Evolutionary conservation across 495 filamentous ascomycete species (phyloP).

Genomic region (Trichoderma gamsii): DNA sequence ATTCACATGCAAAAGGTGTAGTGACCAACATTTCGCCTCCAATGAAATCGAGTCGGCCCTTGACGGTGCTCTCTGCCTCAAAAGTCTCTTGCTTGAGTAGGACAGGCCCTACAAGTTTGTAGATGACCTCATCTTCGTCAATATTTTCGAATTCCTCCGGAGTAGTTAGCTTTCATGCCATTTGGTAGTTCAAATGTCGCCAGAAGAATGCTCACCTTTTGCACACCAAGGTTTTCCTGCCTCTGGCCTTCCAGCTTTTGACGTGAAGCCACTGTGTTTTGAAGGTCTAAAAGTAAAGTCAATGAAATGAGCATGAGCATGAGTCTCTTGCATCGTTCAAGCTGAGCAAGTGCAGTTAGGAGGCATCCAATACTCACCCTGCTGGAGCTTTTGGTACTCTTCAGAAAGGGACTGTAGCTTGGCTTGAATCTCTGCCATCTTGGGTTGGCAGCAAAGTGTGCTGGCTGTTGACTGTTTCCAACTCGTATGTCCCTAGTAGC

Average conservation of each 20-base stretch:
- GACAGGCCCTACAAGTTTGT: constrained; percentile 89
- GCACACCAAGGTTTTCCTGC: constrained; percentile 84
- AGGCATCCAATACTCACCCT: constrained; percentile 45
- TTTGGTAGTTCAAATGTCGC: background rate
- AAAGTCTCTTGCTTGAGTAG: constrained; percentile 87
- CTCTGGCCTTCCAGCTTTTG: constrained; percentile 92
- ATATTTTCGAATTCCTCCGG: constrained; percentile 72
- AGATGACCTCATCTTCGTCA: constrained; percentile 77
- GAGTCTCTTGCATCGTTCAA: background rate
- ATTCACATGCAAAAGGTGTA: background rate
- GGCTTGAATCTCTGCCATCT: constrained; percentile 46
- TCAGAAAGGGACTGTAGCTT: constrained; percentile 77
- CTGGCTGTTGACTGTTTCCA: background rate
- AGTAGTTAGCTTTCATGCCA: background rate
- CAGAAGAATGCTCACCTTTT: constrained; percentile 52
- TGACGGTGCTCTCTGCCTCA: constrained; percentile 84
- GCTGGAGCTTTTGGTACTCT: constrained; percentile 79
- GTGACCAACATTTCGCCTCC: constrained; percentile 80
- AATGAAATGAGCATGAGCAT: background rate
- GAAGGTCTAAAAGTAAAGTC: constrained; percentile 57
- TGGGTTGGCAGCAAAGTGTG: background rate
- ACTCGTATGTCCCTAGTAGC: background rate
- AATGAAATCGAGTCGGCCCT: constrained; percentile 86
- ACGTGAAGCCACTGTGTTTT: constrained; percentile 65
- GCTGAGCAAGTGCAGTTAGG: background rate